Evolutionary conservation across 768 basidiomycete genomes (phyloP).

Genomic region (Aureoboletus auriporus): DNA sequence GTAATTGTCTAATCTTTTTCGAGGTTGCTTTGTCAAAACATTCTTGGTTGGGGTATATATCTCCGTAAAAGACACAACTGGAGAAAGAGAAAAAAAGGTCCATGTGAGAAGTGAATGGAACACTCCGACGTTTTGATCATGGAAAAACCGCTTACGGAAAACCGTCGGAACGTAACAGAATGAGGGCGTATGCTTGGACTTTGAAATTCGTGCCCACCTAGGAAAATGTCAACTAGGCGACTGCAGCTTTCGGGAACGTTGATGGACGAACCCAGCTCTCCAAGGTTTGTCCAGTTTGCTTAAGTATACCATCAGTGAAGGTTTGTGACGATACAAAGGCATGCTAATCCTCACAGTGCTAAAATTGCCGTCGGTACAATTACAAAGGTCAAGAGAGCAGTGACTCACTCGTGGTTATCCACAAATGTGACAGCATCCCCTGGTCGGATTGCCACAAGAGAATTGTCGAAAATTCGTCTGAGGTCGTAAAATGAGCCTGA

Average conservation of each 20-base stretch:
- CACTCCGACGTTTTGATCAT: not conserved
- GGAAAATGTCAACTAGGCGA: not conserved
- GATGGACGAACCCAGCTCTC: constrained; percentile 70
- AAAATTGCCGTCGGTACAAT: not conserved
- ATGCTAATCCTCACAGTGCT: constrained; percentile 57
- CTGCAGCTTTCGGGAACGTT: not conserved
- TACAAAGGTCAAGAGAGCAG: not conserved
- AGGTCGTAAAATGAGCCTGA: constrained; percentile 68
- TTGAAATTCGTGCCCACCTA: constrained; percentile 74
- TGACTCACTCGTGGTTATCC: constrained; percentile 81
- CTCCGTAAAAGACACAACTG: constrained; percentile 88
- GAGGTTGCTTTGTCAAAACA: constrained; percentile 56
- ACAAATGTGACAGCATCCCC: constrained; percentile 87
- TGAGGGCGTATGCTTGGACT: constrained; percentile 76
- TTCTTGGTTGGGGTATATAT: constrained; percentile 69
- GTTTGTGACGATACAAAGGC: not conserved
- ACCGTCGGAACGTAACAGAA: constrained; percentile 65
- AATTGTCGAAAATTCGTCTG: constrained; percentile 64
- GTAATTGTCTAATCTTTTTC: constrained; percentile 47
- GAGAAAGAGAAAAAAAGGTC: not conserved
- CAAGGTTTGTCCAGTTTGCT: constrained; percentile 70
- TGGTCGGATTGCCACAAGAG: constrained; percentile 65
- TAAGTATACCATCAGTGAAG: constrained; percentile 1
- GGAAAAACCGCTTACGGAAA: constrained; percentile 56
- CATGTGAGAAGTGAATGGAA: not conserved